Evolutionary conservation across 1,139 yeast species (phyloP), one percentile per base, ranked within the genome.

Genomic region (Zygoascus meyerae): DNA sequence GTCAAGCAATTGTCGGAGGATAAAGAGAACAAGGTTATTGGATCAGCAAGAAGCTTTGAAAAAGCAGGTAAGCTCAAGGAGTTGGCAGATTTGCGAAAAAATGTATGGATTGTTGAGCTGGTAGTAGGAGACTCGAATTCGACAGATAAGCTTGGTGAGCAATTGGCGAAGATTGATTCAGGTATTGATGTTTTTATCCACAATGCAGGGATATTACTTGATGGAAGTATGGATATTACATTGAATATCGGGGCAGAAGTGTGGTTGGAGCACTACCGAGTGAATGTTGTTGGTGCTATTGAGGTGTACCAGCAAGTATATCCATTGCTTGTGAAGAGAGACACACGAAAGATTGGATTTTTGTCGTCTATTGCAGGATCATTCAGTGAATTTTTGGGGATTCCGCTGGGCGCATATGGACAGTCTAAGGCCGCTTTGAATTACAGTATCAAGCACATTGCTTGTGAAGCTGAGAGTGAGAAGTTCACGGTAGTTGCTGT

Each of bases 111-210:
- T 50, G 35, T 59, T 45, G 54, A 48, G 46, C 47, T 62, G 9
- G 67, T 63, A 35, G 56, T 56, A 18, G 47, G 51, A n/a, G 50
- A 49, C 16, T 48, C 48, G 11, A 54, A 51, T 6, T 50, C 59
- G 6, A 54, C 54, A 40, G 42, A 48, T 5, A 47, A 50, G 1
- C 38, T 42, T 35, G 16, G 29, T 14, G 47, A 47, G 5, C 62
- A 61, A 33, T 65, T 68, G 14, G n/a, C 30, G 5, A 35, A 38
- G 28, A 15, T 46, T 28, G 41, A 32, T n/a, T 44, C 34, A 11
- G 42, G 45, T 21, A 68, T 77, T 46, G 81, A 77, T 57, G 73
- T 75, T 28, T 74, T 75, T 47, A 75, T 75, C 42, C 77, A 78
- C 50, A 76, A 75, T 55, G 79, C 80, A 11, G 80, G 79, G 26